Conservation (phyloP, 108 stramenopile genomes). For the Epithemia pelagica region DNA sequence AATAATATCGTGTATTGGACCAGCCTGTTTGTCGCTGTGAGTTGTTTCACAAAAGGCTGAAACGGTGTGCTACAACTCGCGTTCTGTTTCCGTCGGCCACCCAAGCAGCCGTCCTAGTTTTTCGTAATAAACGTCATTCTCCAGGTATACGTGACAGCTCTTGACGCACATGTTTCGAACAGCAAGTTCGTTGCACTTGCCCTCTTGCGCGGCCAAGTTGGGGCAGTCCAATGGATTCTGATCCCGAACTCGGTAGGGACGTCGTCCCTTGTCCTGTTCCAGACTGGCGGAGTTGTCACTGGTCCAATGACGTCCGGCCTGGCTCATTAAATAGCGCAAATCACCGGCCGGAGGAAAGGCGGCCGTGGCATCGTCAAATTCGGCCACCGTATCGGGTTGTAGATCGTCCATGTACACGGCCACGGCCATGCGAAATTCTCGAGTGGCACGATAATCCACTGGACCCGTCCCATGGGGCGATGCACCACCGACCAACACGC, state of each 20-base stretch:
- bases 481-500: conserved; percentile 55
- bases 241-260: conserved; percentile 20
- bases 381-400: conserved; percentile 30
- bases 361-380: conserved; percentile 24
- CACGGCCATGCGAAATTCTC: conserved; percentile 52
- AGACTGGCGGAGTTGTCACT: conserved; percentile 26
- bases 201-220: not conserved
- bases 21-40: too few relatives aligned
- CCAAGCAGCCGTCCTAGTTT: not conserved
- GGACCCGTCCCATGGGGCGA: conserved; percentile 53
- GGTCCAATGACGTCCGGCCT: conserved; percentile 21
- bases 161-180: conserved; percentile 23
- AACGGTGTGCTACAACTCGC: too few relatives aligned
- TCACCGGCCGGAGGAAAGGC: conserved; percentile 30
- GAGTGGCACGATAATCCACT: conserved; percentile 49
- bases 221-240: conserved; percentile 15
- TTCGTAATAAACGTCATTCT: conserved; percentile 27
- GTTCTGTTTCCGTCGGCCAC: not conserved
- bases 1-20: too few relatives aligned
- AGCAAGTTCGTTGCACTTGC: conserved; percentile 15
- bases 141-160: conserved; percentile 27
- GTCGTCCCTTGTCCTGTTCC: conserved; percentile 35
- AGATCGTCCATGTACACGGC: conserved; percentile 65
- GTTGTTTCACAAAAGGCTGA: too few relatives aligned
- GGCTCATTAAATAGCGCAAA: conserved; percentile 18